Evolutionary conservation across 345 rosid genomes (phyloP).

Genomic region (Eucalyptus microcorys): DNA sequence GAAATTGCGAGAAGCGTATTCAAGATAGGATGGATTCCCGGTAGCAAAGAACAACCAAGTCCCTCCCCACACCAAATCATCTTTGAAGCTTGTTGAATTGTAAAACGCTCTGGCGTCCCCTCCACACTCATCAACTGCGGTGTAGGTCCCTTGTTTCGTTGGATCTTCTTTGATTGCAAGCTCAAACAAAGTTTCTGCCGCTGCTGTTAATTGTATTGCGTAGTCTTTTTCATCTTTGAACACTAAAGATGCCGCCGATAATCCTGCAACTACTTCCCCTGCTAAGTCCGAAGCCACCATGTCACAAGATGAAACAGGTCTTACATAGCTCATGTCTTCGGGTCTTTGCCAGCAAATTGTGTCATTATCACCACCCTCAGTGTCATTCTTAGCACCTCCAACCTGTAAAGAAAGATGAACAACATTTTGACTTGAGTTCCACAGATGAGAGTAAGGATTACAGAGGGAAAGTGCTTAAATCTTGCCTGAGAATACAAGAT

Average conservation of each 20-base stretch:
- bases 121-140: constrained; percentile 18
- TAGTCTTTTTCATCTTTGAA: constrained; percentile 21
- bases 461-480: background rate
- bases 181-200: constrained; percentile 24
- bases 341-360: constrained; percentile 60
- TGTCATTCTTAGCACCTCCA: constrained; percentile 18
- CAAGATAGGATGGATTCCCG: constrained; percentile 33
- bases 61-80: constrained; percentile 54
- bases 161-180: constrained; percentile 6
- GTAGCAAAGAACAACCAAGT: constrained; percentile 56
- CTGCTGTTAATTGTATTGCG: constrained; percentile 3
- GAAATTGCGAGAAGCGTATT: constrained; percentile 18
- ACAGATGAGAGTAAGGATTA: background rate
- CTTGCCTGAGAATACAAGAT: constrained; percentile 50
- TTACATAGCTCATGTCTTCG: constrained; percentile 41
- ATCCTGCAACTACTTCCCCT: constrained; percentile 43
- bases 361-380: constrained; percentile 8
- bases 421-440: background rate
- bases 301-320: constrained; percentile 31
- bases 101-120: constrained; percentile 32
- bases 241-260: constrained; percentile 50
- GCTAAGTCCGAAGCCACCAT: constrained; percentile 35
- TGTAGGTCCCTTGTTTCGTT: constrained; percentile 12
- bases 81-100: constrained; percentile 32
- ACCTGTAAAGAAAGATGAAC: constrained; percentile 15